These are phyloP conservation scores for Colletotrichum cordylinicola DNA, from an alignment of 2,329 filamentous ascomycete species.

Conservation along the genomic window DNA sequence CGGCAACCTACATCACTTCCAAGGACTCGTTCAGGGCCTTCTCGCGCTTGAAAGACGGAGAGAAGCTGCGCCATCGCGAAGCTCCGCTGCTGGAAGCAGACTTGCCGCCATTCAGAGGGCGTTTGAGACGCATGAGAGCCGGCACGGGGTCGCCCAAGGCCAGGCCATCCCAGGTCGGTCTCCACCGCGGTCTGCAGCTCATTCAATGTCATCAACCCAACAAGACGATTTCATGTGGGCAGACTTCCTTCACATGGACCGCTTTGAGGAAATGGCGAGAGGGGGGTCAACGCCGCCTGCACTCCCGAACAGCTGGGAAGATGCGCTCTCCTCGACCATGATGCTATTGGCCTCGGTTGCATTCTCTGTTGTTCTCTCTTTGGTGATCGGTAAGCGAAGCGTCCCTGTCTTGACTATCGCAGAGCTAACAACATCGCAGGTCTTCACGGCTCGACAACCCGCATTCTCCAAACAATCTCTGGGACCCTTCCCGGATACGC, in stretches of 20 bases:
- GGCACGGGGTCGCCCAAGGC: background rate
- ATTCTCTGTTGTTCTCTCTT: constrained; percentile 14
- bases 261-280: background rate
- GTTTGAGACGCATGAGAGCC: constrained; percentile 1
- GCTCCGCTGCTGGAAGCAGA: background rate
- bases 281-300: background rate
- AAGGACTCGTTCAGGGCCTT: constrained; percentile 27
- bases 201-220: background rate
- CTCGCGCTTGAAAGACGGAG: constrained; percentile 18
- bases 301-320: background rate
- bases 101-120: constrained; percentile 15
- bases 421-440: background rate
- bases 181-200: background rate
- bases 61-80: background rate
- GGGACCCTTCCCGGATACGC: background rate
- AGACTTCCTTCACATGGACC: constrained; percentile 16
- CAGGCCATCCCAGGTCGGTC: constrained; percentile 3
- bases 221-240: constrained; percentile 3
- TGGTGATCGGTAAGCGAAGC: constrained; percentile 4
- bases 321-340: constrained; percentile 18
- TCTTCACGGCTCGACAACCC: background rate
- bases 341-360: constrained; percentile 23
- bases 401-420: no score
- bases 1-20: constrained; percentile 22
- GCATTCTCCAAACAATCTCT: background rate